phyloP scores from a whole-genome alignment of 495 filamentous ascomycete genomes.

The Bathelium albidoporum region DNA sequence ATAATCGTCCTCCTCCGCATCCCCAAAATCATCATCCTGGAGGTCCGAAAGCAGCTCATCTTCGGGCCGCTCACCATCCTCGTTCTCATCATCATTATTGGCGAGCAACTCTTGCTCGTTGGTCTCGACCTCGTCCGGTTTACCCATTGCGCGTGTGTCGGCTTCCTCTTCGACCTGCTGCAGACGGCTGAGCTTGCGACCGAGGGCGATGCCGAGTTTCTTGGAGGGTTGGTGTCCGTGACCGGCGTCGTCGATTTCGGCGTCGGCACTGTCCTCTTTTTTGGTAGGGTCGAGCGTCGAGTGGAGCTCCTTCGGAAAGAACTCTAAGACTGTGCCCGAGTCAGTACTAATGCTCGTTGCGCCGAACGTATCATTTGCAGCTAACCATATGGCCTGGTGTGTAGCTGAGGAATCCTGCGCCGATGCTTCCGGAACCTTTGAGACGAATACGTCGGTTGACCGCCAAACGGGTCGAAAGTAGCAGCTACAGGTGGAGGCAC shows the following conservation, averaged over 20 bases:
- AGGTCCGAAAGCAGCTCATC: constrained; percentile 33
- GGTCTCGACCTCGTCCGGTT: constrained; percentile 32
- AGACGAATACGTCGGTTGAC: constrained; percentile 49
- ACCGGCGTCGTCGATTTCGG: constrained; percentile 30
- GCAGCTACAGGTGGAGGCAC: constrained; percentile 23
- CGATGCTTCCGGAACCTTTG: constrained; percentile 46
- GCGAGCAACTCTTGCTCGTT: constrained; percentile 17
- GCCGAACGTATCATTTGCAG: background rate
- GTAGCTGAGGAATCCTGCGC: constrained; percentile 39
- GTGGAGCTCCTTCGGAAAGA: constrained; percentile 50
- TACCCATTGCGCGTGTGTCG: constrained; percentile 11
- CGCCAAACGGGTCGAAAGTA: constrained; percentile 47
- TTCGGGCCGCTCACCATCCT: constrained; percentile 22
- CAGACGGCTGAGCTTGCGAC: constrained; percentile 26
- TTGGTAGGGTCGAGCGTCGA: constrained; percentile 36
- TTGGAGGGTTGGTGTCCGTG: constrained; percentile 25
- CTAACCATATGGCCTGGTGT: constrained; percentile 43
- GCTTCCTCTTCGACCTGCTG: constrained; percentile 39
- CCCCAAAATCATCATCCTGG: constrained; percentile 34
- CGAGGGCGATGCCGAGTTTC: constrained; percentile 15
- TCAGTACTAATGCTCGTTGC: background rate
- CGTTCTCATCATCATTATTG: constrained; percentile 16
- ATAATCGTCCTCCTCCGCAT: constrained; percentile 46
- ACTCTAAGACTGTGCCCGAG: constrained; percentile 37
- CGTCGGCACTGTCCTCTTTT: constrained; percentile 28